Percentiles rank a stretch among this genome's conserved stretches.
These are phyloP conservation scores for Daldinia grandis DNA, from an alignment of 495 filamentous ascomycete species.

Conservation along the genomic window DNA sequence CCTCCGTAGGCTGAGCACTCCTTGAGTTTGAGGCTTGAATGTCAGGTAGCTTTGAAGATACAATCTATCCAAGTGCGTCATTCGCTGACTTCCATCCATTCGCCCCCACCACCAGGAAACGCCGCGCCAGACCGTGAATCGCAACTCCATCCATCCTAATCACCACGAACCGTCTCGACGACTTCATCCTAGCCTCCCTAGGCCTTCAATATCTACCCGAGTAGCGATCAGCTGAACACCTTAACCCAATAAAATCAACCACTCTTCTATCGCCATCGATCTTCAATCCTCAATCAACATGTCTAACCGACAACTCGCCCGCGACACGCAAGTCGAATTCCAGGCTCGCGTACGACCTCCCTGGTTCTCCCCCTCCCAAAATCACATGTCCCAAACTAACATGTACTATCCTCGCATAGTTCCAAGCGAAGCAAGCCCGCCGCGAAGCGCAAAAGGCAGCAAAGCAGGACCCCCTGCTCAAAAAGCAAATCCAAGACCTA, in stretches of 20 bases:
- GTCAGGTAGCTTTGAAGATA: neutral
- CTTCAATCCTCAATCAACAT: slow-evolving; percentile 42
- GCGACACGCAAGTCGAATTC: slow-evolving; percentile 63
- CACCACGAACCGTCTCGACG: slow-evolving; percentile 1
- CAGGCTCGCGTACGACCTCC: slow-evolving; percentile 55
- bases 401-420: slow-evolving; percentile 55
- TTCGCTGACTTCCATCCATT: slow-evolving; percentile 23
- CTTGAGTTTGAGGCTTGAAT: neutral
- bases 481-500: slow-evolving; percentile 83
- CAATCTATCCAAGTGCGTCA: slow-evolving; percentile 26
- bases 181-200: neutral
- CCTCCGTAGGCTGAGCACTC: neutral
- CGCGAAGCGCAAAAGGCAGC: slow-evolving; percentile 81
- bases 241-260: too few relatives aligned
- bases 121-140: slow-evolving; percentile 12
- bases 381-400: neutral
- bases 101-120: slow-evolving; percentile 28
- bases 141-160: slow-evolving; percentile 19
- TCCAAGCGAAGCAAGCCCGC: slow-evolving; percentile 85
- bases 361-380: neutral
- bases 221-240: neutral
- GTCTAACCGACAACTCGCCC: slow-evolving; percentile 60
- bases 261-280: neutral
- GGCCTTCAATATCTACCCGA: slow-evolving; percentile 4
- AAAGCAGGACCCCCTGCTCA: slow-evolving; percentile 82